These are phyloP conservation scores for Clarireedia sp. DNA, from an alignment of 2,329 filamentous ascomycete species.

Conservation along the genomic window DNA sequence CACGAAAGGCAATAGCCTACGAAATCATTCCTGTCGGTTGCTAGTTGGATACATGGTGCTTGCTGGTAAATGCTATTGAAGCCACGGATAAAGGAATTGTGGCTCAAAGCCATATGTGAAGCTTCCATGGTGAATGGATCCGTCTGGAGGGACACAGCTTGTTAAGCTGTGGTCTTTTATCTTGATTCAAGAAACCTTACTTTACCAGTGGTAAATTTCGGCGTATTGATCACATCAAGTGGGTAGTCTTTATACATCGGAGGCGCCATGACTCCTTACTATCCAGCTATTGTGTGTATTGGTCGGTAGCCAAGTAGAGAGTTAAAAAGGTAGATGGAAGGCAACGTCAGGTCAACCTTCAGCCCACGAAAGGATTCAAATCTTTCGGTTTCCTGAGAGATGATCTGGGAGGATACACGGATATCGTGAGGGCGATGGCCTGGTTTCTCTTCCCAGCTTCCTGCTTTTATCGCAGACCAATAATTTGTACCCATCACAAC, in stretches of 20 bases:
- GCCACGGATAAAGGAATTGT: conserved; percentile 55
- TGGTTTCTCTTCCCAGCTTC: no score
- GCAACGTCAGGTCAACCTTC: no score
- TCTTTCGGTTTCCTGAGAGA: no score
- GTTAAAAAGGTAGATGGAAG: no score
- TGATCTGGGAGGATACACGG: no score
- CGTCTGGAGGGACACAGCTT: conserved; percentile 5
- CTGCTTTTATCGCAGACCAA: no score
- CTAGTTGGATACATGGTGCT: conserved; percentile 40
- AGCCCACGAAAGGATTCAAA: no score
- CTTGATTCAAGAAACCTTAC: background rate
- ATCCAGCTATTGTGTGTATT: no score
- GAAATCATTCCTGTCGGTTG: conserved; percentile 48
- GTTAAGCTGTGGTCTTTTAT: no score
- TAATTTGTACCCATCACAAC: no score
- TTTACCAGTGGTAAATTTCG: conserved; percentile 2
- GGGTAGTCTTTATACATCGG: conserved; percentile 3
- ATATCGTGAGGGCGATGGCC: no score
- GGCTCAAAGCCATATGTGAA: conserved; percentile 53
- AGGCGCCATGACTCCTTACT: background rate
- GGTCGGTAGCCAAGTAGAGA: no score
- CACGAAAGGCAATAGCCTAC: conserved; percentile 50
- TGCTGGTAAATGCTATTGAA: conserved; percentile 58
- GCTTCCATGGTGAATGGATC: conserved; percentile 48
- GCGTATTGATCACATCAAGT: conserved; percentile 1